phyloP scores from a whole-genome alignment of 208 protist species.

The Trypanosoma rangeli region DNA sequence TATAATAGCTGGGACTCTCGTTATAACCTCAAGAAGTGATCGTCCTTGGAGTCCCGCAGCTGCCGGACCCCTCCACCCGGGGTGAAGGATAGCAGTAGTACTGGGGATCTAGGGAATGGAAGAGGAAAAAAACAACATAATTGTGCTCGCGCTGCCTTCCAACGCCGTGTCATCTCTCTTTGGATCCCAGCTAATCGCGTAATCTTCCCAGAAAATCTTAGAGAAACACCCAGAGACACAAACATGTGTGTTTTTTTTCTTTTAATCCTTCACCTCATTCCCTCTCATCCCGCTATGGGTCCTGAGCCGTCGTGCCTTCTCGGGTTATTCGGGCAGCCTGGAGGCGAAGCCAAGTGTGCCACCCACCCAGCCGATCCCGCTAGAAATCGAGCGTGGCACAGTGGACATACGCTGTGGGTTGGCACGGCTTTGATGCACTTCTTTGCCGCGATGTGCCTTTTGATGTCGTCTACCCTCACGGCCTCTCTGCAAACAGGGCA shows the following conservation, averaged over 20 bases:
- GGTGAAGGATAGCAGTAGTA: neutral
- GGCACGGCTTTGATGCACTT: conserved; percentile 71
- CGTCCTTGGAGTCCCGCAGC: neutral
- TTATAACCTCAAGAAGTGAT: neutral
- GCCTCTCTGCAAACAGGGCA: conserved; percentile 91
- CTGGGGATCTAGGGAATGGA: too few species aligned
- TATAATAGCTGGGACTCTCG: neutral
- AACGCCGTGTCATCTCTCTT: neutral
- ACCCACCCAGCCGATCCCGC: conserved; percentile 73
- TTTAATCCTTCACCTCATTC: neutral
- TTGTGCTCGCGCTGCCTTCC: neutral
- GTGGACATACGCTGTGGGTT: conserved; percentile 77
- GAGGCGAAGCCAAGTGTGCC: conserved; percentile 65
- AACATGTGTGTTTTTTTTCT: conserved; percentile 5
- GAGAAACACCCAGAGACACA: neutral
- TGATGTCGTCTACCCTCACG: conserved; percentile 72
- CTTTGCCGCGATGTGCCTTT: conserved; percentile 62
- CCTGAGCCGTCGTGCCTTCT: conserved; percentile 76
- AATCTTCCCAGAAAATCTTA: neutral
- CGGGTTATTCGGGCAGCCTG: conserved; percentile 88
- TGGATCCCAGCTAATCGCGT: neutral
- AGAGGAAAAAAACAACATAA: neutral
- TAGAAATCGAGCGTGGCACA: conserved; percentile 82
- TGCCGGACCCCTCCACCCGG: neutral
- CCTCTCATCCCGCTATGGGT: conserved; percentile 22